Conservation (phyloP, 225 moss, liverwort and hornwort species). For the Rhytidiadelphus loreus region DNA sequence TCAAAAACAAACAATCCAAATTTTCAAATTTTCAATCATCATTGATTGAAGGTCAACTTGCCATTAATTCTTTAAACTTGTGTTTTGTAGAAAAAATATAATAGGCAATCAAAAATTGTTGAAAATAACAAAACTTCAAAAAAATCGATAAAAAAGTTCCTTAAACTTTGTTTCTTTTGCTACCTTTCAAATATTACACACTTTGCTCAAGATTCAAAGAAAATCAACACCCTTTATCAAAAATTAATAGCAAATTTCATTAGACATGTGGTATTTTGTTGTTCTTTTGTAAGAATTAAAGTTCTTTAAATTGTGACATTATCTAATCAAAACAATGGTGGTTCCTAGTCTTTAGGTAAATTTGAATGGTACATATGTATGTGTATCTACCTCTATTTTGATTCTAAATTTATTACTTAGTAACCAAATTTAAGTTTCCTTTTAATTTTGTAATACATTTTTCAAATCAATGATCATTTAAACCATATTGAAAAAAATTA, state of each 20-base stretch:
- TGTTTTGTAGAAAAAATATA: too few relatives aligned
- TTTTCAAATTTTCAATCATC: not conserved
- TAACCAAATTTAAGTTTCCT: fast-evolving
- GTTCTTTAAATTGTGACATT: too few relatives aligned
- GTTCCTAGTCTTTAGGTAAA: not conserved
- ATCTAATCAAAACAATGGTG: not conserved
- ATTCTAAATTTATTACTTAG: not conserved
- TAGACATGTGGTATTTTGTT: not conserved
- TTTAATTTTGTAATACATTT: not conserved
- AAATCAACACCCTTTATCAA: not conserved
- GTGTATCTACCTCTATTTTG: not conserved
- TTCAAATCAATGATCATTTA: not conserved
- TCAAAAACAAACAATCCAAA: not conserved
- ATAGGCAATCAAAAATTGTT: not conserved
- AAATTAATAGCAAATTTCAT: not conserved
- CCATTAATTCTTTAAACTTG: not conserved
- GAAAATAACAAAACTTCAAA: too few relatives aligned
- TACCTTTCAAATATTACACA: not conserved
- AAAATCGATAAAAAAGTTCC: not conserved
- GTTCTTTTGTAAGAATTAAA: too few relatives aligned
- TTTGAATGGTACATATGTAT: too few relatives aligned
- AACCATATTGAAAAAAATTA: not conserved
- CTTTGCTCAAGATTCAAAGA: not conserved
- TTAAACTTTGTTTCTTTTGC: not conserved
- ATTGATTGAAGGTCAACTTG: not conserved